Percentiles rank a stretch among this genome's conserved stretches.
phyloP scores from a whole-genome alignment of 768 basidiomycete genomes.

The Rubroboletus satanas region DNA sequence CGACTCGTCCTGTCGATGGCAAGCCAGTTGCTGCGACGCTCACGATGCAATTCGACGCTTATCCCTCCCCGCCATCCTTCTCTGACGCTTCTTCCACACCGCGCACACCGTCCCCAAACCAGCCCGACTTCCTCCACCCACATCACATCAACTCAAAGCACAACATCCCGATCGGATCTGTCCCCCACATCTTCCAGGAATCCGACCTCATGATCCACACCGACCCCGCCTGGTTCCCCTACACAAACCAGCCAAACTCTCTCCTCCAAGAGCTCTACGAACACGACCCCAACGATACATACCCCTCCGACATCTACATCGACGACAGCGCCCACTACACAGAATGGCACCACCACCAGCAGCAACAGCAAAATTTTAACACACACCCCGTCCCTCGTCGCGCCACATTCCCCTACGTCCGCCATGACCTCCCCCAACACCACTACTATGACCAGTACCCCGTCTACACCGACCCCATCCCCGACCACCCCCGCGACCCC shows the following conservation, averaged over 20 bases:
- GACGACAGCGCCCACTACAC: slow-evolving; percentile 35
- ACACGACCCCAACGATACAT: slow-evolving; percentile 43
- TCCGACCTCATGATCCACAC: slow-evolving; percentile 35
- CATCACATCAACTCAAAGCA: slow-evolving; percentile 36
- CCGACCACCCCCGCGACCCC: slow-evolving; percentile 23
- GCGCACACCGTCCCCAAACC: slow-evolving; percentile 66
- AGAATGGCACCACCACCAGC: slow-evolving; percentile 36
- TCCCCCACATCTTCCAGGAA: slow-evolving; percentile 50
- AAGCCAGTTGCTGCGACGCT: slow-evolving; percentile 24
- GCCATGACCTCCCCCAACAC: slow-evolving; percentile 57
- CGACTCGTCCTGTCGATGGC: slow-evolving; percentile 1
- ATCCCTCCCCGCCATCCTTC: slow-evolving; percentile 48
- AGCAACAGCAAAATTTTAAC: slow-evolving; percentile 27
- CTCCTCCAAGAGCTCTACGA: slow-evolving; percentile 75
- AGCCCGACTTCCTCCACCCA: slow-evolving; percentile 32
- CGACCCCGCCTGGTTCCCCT: slow-evolving; percentile 37
- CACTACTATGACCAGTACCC: slow-evolving; percentile 33
- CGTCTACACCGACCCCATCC: slow-evolving; percentile 39
- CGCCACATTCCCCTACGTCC: slow-evolving; percentile 73
- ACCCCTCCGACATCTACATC: slow-evolving; percentile 33
- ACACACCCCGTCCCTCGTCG: slow-evolving; percentile 46
- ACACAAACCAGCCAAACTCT: slow-evolving; percentile 40
- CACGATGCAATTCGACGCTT: slow-evolving; percentile 57
- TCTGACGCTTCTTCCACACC: slow-evolving; percentile 66
- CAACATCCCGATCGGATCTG: slow-evolving; percentile 38